These are phyloP conservation scores for Globisporangium spinosum DNA, from an alignment of 352 stramenopile genomes.

Conservation along the genomic window DNA sequence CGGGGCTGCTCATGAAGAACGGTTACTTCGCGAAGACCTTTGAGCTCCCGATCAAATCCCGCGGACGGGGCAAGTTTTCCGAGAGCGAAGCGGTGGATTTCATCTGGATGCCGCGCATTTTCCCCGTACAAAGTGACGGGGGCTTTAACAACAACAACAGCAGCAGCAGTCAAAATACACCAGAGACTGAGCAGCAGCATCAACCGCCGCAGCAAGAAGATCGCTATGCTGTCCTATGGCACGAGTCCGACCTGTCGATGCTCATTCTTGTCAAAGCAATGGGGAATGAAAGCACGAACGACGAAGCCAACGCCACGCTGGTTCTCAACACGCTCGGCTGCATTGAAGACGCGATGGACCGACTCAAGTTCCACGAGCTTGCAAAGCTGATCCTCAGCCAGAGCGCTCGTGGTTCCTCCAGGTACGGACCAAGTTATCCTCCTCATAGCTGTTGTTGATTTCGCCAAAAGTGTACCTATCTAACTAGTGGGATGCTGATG, in stretches of 20 bases:
- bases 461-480: background rate
- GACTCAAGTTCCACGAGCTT: slow-evolving; percentile 29
- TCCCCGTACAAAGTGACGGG: slow-evolving; percentile 10
- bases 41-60: slow-evolving; percentile 25
- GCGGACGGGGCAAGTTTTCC: slow-evolving; percentile 13
- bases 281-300: slow-evolving; percentile 10
- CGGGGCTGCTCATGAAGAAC: slow-evolving; percentile 42
- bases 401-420: slow-evolving; percentile 7
- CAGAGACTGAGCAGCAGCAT: background rate
- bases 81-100: slow-evolving; percentile 26
- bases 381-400: slow-evolving; percentile 33
- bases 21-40: slow-evolving; percentile 41
- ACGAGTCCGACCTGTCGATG: slow-evolving; percentile 52
- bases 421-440: background rate
- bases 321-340: slow-evolving; percentile 6
- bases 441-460: background rate
- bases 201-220: background rate
- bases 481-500: background rate
- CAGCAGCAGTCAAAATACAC: background rate
- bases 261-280: slow-evolving; percentile 35
- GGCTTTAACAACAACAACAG: background rate
- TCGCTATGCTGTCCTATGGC: slow-evolving; percentile 33
- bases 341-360: slow-evolving; percentile 18
- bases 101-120: slow-evolving; percentile 46
- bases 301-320: background rate